Evolutionary conservation across 768 basidiomycete genomes (phyloP).

Genomic region (Russula emetica): DNA sequence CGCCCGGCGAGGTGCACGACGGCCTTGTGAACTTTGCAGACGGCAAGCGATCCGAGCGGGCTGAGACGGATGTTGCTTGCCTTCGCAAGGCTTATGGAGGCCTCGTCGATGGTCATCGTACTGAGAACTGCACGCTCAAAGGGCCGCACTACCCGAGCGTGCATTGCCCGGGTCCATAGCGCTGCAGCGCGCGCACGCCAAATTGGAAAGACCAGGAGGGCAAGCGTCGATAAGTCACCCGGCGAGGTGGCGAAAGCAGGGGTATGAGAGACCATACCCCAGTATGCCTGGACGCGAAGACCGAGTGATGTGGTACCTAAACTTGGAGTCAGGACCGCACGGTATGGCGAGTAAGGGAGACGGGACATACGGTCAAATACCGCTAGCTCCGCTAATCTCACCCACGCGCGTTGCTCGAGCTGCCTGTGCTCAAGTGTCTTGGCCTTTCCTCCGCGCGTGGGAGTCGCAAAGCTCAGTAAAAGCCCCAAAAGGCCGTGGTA

Average conservation of each 20-base stretch:
- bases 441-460: conserved; percentile 31
- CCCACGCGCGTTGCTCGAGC: conserved; percentile 48
- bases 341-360: background rate
- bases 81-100: conserved; percentile 40
- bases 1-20: conserved; percentile 49
- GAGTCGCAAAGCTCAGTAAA: conserved; percentile 31
- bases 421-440: conserved; percentile 39
- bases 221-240: conserved; percentile 52
- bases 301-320: conserved; percentile 33
- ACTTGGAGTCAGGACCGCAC: conserved; percentile 13
- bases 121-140: conserved; percentile 55
- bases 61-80: conserved; percentile 32
- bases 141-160: conserved; percentile 36
- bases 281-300: conserved; percentile 53
- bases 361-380: conserved; percentile 38
- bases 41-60: conserved; percentile 49
- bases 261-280: conserved; percentile 44
- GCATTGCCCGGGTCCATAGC: conserved; percentile 42
- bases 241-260: conserved; percentile 41
- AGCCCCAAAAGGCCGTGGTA: conserved; percentile 38
- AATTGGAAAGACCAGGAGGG: conserved; percentile 50
- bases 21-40: conserved; percentile 47
- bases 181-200: conserved; percentile 42
- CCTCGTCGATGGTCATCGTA: conserved; percentile 51
- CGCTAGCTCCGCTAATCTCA: conserved; percentile 46